Evolutionary conservation across 495 filamentous ascomycete genomes (phyloP).

Genomic region (Podospora australis): DNA sequence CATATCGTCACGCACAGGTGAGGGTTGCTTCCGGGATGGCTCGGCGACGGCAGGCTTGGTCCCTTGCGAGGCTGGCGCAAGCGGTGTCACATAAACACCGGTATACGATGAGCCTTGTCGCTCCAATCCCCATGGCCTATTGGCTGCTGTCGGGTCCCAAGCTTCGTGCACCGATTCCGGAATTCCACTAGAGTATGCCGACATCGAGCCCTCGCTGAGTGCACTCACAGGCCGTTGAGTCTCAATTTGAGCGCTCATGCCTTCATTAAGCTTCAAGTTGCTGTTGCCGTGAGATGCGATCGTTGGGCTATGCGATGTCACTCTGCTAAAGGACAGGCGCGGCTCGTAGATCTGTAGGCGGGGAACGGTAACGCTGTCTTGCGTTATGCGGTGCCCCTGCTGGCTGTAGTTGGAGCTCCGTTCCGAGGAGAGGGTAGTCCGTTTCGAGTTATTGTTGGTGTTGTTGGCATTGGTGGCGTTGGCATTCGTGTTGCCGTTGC

Average conservation of each 20-base stretch:
- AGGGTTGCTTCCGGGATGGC: constrained; percentile 17
- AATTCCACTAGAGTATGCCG: constrained; percentile 54
- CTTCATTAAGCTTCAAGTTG: constrained; percentile 47
- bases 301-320: constrained; percentile 61
- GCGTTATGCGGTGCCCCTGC: constrained; percentile 40
- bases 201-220: constrained; percentile 39
- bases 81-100: constrained; percentile 32
- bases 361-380: constrained; percentile 48
- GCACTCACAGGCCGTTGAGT: constrained; percentile 43
- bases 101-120: constrained; percentile 54
- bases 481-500: constrained; percentile 19
- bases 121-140: constrained; percentile 35
- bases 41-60: constrained; percentile 28
- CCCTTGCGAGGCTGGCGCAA: constrained; percentile 25
- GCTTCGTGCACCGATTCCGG: constrained; percentile 46
- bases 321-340: constrained; percentile 49
- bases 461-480: constrained; percentile 6
- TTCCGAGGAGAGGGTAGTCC: constrained; percentile 39
- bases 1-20: constrained; percentile 48
- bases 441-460: constrained; percentile 28
- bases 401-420: constrained; percentile 50
- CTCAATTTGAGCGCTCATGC: constrained; percentile 58
- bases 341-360: constrained; percentile 44
- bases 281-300: constrained; percentile 45
- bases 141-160: constrained; percentile 42